Base-by-base conservation (phyloP, 768 basidiomycete genomes). In the Ramaria rubella region DNA sequence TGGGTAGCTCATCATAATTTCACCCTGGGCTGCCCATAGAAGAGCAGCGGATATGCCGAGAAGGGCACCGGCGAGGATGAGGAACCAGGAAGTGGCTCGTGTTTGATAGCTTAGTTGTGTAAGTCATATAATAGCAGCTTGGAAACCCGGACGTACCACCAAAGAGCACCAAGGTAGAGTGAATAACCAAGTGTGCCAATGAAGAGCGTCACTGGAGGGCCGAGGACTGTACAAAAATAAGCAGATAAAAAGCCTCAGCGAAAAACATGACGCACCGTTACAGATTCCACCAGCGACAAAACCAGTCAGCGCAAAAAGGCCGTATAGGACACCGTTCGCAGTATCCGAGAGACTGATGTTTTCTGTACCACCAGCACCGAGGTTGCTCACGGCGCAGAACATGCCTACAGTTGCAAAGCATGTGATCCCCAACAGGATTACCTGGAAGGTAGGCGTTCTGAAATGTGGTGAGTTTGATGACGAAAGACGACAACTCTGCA, bases 1-100 rank as follows among this genome's bases (percentile, higher is more conserved):
- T 4, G 81, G 80, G 58, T 81, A 79, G 6, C 74, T 69, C 77
- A 81, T 75, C 80, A 81, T 81, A 59, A 81, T 68, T 2, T 70
- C 55, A 11, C 80, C 80, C 60, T 78, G 77, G 1, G 76, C 77
- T 9, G 77, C 73, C 81, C 81, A 82, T 23, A 82, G 67, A 31
- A 81, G 63, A 8, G 79, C 74, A 8, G 80, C 80, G 43, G 74
- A 73, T 19, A 76, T 27, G 4, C 80, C 81, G 33, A 82, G 75
- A 40, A 82, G 55, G 6, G 73, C 79, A 24, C 81, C 80, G 0
- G 79, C 66, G 14, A 75, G 59, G 58, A 80, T 74, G 26, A 80
- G 67, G 62, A 81, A 81, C 72, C 72, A 74, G 1, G 68, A 59
- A 8, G 64, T 69, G 24, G 65, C 74, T 64, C 69, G 74, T 36